Evolutionary conservation across 1,284 basidiomycete species (phyloP).

Genomic region (Irpex sp.): DNA sequence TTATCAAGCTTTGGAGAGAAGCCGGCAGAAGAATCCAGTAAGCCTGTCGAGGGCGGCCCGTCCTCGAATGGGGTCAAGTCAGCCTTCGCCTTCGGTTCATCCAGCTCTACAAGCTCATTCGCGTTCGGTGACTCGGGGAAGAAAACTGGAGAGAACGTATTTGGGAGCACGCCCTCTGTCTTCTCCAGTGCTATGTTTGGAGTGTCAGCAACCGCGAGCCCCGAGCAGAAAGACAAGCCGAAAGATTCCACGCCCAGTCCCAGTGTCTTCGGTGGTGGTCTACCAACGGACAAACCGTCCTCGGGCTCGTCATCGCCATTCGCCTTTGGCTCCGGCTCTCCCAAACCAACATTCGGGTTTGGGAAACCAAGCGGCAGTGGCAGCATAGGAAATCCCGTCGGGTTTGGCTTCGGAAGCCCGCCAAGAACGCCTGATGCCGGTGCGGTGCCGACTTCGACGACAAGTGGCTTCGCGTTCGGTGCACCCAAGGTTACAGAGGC

Average conservation of each 20-base stretch:
- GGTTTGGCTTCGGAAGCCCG: conserved; percentile 47
- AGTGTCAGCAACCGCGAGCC: conserved; percentile 4
- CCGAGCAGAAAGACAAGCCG: conserved; percentile 12
- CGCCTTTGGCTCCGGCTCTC: conserved; percentile 10
- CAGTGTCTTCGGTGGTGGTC: conserved; percentile 15
- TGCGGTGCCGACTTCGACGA: conserved; percentile 15
- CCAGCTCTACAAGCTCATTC: conserved; percentile 13
- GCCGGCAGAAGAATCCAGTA: not conserved
- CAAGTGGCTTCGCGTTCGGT: conserved; percentile 29
- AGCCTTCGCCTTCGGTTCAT: conserved; percentile 9
- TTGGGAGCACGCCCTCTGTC: conserved; percentile 4
- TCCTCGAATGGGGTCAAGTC: conserved; percentile 5
- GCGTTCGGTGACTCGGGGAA: not conserved
- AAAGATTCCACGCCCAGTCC: conserved; percentile 11
- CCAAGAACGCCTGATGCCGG: conserved; percentile 29
- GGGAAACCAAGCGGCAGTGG: conserved; percentile 10
- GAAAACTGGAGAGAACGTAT: not conserved
- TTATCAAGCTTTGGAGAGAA: not conserved
- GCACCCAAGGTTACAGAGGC: conserved; percentile 20
- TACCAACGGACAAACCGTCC: conserved; percentile 2
- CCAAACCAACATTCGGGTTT: conserved; percentile 20
- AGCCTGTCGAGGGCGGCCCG: not conserved
- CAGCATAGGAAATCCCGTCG: conserved; percentile 45
- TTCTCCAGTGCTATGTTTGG: conserved; percentile 11
- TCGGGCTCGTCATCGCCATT: conserved; percentile 7